Evolutionary conservation across 371 early-diverging fungal species (phyloP).

Genomic region (Lichtheimia corymbifera): DNA sequence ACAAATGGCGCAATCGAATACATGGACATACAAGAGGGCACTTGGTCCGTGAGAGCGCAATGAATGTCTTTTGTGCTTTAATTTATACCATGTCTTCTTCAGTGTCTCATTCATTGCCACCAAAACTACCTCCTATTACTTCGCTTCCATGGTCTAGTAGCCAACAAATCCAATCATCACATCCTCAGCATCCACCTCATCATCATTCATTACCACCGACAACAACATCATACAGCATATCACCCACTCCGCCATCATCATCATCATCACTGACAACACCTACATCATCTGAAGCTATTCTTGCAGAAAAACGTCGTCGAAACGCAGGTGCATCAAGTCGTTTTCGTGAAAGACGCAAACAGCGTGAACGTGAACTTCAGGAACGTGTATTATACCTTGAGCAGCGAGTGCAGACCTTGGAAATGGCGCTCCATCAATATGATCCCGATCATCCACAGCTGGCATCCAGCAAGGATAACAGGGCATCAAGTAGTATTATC

Average conservation of each 20-base stretch:
- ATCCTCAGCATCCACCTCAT: neutral
- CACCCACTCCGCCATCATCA: slow-evolving; percentile 8
- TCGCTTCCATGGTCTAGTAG: slow-evolving; percentile 5
- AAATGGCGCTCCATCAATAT: slow-evolving; percentile 30
- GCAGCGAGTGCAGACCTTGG: slow-evolving; percentile 41
- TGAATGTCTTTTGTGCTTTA: too few relatives aligned
- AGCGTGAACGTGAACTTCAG: slow-evolving; percentile 55
- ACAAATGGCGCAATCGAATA: neutral
- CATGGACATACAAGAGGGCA: too few relatives aligned
- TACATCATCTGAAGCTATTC: slow-evolving; percentile 33
- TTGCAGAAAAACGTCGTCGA: slow-evolving; percentile 62
- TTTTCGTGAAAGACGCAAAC: slow-evolving; percentile 61
- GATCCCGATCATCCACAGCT: slow-evolving; percentile 30
- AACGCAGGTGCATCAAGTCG: slow-evolving; percentile 61
- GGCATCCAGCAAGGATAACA: neutral
- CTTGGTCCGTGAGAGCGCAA: too few relatives aligned
- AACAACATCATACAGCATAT: neutral
- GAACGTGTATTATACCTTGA: slow-evolving; percentile 55
- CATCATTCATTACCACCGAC: neutral
- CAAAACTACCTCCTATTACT: slow-evolving; percentile 20
- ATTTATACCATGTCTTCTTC: neutral
- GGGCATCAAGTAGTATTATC: neutral
- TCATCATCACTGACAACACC: neutral
- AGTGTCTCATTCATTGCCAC: neutral
- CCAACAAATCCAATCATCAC: neutral